phyloP scores from a whole-genome alignment of 768 basidiomycete species.

The Albatrellus ellisii region DNA sequence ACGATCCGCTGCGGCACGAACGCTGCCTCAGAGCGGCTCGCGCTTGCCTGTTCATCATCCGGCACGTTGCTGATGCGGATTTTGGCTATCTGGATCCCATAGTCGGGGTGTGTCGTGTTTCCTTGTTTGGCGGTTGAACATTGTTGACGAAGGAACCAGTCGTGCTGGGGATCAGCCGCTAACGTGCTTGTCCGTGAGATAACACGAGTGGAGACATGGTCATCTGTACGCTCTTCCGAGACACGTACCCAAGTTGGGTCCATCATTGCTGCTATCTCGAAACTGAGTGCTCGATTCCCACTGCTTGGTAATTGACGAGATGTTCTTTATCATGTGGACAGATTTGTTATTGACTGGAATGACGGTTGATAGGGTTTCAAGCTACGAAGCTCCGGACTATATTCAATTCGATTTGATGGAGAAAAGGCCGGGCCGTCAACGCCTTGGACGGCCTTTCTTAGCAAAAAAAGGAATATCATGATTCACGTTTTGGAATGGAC shows the following conservation, averaged over 20 bases:
- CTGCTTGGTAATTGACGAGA: slow-evolving; percentile 27
- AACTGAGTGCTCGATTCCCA: slow-evolving; percentile 46
- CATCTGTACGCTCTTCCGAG: slow-evolving; percentile 42
- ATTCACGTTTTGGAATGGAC: too few species aligned
- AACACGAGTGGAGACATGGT: slow-evolving; percentile 46
- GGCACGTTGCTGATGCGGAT: slow-evolving; percentile 49
- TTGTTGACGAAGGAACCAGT: slow-evolving; percentile 24
- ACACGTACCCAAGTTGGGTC: slow-evolving; percentile 47
- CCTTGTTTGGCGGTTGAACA: background rate
- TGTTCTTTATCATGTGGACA: background rate
- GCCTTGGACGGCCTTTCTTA: too few species aligned
- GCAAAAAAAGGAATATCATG: too few species aligned
- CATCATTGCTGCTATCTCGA: slow-evolving; percentile 51
- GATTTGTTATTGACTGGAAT: background rate
- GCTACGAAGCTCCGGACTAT: background rate
- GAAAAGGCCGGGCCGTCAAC: too few species aligned
- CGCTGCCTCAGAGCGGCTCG: slow-evolving; percentile 57
- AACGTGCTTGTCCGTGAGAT: slow-evolving; percentile 57
- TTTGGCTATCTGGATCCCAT: slow-evolving; percentile 68
- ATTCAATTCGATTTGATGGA: background rate
- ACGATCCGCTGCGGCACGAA: slow-evolving; percentile 46
- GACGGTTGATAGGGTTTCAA: slow-evolving; percentile 3
- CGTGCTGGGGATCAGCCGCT: slow-evolving; percentile 60
- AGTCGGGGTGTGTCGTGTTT: slow-evolving; percentile 41
- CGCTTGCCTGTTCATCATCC: slow-evolving; percentile 43